phyloP scores from a whole-genome alignment of 2,329 filamentous ascomycete species.

The Fusarium nodosum region DNA sequence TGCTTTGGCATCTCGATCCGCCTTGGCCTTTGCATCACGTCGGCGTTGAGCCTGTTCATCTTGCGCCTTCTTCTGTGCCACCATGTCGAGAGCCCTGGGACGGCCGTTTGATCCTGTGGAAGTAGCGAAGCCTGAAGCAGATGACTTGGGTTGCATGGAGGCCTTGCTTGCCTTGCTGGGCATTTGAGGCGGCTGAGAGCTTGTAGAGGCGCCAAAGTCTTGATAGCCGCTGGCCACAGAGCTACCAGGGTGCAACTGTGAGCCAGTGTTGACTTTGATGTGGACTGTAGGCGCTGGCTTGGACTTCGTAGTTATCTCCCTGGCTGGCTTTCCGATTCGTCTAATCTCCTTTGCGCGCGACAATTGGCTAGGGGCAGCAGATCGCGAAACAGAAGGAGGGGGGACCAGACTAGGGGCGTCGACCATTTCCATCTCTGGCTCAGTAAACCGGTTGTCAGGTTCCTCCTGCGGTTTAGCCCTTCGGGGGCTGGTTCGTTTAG shows the following conservation, averaged over 20 bases:
- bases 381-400: constrained; percentile 71
- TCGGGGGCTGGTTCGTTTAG: constrained; percentile 65
- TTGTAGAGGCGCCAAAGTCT: constrained; percentile 56
- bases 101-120: constrained; percentile 70
- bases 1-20: constrained; percentile 81
- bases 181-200: constrained; percentile 57
- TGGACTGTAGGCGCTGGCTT: constrained; percentile 75
- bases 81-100: constrained; percentile 79
- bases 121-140: constrained; percentile 71
- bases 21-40: constrained; percentile 83
- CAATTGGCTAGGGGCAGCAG: constrained; percentile 62
- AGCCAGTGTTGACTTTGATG: constrained; percentile 77
- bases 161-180: constrained; percentile 77
- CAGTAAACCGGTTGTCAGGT: constrained; percentile 44
- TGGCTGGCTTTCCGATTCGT: constrained; percentile 72
- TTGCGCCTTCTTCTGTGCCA: constrained; percentile 85
- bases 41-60: constrained; percentile 82
- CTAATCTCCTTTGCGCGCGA: constrained; percentile 68
- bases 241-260: constrained; percentile 71
- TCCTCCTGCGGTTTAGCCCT: constrained; percentile 59
- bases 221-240: constrained; percentile 70
- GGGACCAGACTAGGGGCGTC: constrained; percentile 69
- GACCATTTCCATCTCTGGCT: constrained; percentile 67
- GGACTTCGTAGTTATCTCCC: constrained; percentile 68
- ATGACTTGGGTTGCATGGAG: constrained; percentile 71